These are phyloP conservation scores for Litchi chinensis DNA, from an alignment of 345 rosid genomes.

Conservation along the genomic window DNA sequence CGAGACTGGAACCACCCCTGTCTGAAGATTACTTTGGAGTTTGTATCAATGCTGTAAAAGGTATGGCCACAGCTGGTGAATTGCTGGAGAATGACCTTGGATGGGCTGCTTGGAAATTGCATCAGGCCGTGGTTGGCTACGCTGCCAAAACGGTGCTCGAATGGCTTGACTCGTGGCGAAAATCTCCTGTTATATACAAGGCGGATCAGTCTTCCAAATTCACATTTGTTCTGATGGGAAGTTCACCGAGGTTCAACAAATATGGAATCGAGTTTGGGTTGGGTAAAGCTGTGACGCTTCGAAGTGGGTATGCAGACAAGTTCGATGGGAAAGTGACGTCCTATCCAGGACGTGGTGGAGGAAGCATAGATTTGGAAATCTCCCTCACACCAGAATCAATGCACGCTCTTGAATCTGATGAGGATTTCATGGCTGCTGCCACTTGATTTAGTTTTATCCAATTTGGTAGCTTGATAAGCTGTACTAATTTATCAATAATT, in stretches of 20 bases:
- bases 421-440: constrained; percentile 49
- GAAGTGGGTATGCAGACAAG: constrained; percentile 74
- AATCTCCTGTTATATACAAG: constrained; percentile 43
- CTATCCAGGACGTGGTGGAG: constrained; percentile 65
- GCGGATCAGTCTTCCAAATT: constrained; percentile 44
- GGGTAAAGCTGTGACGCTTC: constrained; percentile 69
- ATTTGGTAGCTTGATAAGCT: too few relatives aligned
- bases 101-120: constrained; percentile 68
- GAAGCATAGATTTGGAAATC: constrained; percentile 70
- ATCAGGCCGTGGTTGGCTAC: constrained; percentile 49
- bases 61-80: constrained; percentile 50
- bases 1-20: constrained; percentile 56
- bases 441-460: constrained; percentile 21
- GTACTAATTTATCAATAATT: too few relatives aligned
- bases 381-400: constrained; percentile 58
- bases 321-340: constrained; percentile 65
- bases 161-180: constrained; percentile 46
- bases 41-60: constrained; percentile 38
- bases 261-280: constrained; percentile 80
- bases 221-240: constrained; percentile 61
- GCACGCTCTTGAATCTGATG: constrained; percentile 60
- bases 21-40: constrained; percentile 64
- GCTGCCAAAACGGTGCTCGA: constrained; percentile 30
- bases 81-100: constrained; percentile 54
- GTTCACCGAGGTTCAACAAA: constrained; percentile 82